Evolutionary conservation across 805 yeast species (phyloP), one percentile per base, ranked within the genome.

Genomic region (Saturnispora halmiae): DNA sequence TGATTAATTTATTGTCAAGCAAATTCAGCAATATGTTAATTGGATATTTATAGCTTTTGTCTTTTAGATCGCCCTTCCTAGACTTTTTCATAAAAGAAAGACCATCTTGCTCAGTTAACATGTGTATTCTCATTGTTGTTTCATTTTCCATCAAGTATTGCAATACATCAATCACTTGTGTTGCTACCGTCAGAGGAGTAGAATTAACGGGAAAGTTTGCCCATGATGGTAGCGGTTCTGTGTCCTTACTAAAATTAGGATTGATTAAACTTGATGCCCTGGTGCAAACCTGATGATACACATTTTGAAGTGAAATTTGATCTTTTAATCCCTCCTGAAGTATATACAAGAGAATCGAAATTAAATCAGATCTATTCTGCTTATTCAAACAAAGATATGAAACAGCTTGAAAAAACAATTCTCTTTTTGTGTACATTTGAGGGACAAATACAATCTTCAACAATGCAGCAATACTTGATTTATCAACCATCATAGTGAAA

Each of bases 71-170:
- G 30, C 51, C 54, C 44, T 61, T 66, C 32, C 53, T 58, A 22
- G 62, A 59, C 41, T 61, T 66, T 44, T 59, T 65, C 34, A 68
- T 47, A 33, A 64, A 63, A n/a, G 63, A 57, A 40, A 65, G 64
- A 29, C 69, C 61, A 21, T 79, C 87, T 54, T 85, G 95, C 48
- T 85, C 95, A 5, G 82, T 75, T 44, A 88, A 63, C 58, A 88
- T 79, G 52, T 77, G 86, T 52, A 77, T 75, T 46, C 92, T 70
- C 55, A 83, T 65, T 45, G 78, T 82, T 8, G 70, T 66, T 47
- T 79, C 82, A 26, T 75, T 66, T 42, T 81, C 85, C 38, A 87
- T 66, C 36, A 87, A 64, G 50, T 72, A 77, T 47, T 81, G 84
- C 14, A 87, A 61, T 1, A 82, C 78, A 45, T 84, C 94, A 34